phyloP scores from a whole-genome alignment of 148 eudicot species.

The Arbutus unedo region DNA sequence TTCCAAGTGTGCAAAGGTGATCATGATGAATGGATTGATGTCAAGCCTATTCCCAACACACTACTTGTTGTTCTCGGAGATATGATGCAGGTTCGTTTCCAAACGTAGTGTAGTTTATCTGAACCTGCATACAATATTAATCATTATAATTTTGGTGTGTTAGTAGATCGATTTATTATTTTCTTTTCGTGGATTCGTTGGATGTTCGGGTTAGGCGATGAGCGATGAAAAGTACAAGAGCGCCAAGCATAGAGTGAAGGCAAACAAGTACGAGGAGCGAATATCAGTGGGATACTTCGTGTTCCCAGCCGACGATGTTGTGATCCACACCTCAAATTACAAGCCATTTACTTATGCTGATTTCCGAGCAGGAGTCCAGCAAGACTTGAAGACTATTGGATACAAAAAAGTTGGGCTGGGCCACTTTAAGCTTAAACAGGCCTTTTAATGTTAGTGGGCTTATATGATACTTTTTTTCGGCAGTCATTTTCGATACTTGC shows the following conservation, averaged over 20 bases:
- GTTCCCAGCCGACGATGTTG: constrained; percentile 45
- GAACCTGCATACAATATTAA: too few relatives aligned
- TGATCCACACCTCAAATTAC: constrained; percentile 53
- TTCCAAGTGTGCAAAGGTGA: constrained; percentile 51
- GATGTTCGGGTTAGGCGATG: constrained; percentile 41
- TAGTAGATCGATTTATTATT: too few relatives aligned
- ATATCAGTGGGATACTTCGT: constrained; percentile 74
- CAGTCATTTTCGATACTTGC: too few relatives aligned
- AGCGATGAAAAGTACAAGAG: constrained; percentile 68
- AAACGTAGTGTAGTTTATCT: neutral
- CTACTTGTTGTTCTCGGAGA: constrained; percentile 74
- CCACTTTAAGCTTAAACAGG: constrained; percentile 24
- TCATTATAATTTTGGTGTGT: too few relatives aligned
- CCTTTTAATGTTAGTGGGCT: neutral
- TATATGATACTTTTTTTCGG: too few relatives aligned
- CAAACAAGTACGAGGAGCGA: constrained; percentile 46
- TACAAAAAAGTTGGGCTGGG: constrained; percentile 60
- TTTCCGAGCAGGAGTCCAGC: constrained; percentile 56
- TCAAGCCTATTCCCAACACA: constrained; percentile 42
- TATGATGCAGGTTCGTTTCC: constrained; percentile 59
- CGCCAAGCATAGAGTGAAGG: constrained; percentile 66
- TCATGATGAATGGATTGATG: constrained; percentile 59
- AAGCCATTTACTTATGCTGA: constrained; percentile 64
- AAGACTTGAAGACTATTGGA: constrained; percentile 49
- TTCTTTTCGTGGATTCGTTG: neutral